Conservation (phyloP, 73 alveolate genomes). For the Symbiodinium natans region DNA sequence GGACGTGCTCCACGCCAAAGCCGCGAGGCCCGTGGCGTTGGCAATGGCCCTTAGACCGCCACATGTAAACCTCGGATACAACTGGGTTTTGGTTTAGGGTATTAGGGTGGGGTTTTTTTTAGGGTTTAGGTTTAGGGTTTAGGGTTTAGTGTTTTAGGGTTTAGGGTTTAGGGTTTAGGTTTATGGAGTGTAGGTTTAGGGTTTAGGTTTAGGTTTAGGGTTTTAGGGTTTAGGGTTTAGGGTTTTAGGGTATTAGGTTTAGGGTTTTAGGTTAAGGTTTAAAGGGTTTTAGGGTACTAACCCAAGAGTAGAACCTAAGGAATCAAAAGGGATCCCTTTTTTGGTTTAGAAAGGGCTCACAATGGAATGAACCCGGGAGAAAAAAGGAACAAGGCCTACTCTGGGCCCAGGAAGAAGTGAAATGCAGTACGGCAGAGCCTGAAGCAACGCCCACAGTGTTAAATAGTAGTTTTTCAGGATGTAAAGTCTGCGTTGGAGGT, state of each 20-base stretch:
- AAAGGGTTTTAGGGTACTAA: too few species aligned
- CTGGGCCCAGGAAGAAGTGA: too few species aligned
- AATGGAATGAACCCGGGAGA: too few species aligned
- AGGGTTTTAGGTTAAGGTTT: neutral
- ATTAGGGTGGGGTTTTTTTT: neutral
- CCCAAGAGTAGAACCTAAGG: too few species aligned
- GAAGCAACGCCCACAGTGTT: too few species aligned
- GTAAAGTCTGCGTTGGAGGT: too few species aligned
- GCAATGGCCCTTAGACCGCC: neutral
- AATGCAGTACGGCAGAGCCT: too few species aligned
- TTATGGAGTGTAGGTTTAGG: too few species aligned
- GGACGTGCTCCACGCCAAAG: slow-evolving; percentile 61
- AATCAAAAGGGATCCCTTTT: too few species aligned
- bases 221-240: neutral
- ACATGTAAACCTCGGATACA: neutral
- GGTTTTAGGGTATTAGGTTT: neutral
- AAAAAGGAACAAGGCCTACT: too few species aligned
- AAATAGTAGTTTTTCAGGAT: too few species aligned
- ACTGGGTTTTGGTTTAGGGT: neutral
- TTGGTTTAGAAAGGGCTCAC: too few species aligned
- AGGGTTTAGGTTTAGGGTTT: neutral
- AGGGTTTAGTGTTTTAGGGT: neutral
- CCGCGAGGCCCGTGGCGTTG: slow-evolving; percentile 44
- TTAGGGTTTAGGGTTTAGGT: neutral
- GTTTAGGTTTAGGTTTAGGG: neutral